phyloP scores from a whole-genome alignment of 2,329 filamentous ascomycete genomes.

The Nothopassalora personata region DNA sequence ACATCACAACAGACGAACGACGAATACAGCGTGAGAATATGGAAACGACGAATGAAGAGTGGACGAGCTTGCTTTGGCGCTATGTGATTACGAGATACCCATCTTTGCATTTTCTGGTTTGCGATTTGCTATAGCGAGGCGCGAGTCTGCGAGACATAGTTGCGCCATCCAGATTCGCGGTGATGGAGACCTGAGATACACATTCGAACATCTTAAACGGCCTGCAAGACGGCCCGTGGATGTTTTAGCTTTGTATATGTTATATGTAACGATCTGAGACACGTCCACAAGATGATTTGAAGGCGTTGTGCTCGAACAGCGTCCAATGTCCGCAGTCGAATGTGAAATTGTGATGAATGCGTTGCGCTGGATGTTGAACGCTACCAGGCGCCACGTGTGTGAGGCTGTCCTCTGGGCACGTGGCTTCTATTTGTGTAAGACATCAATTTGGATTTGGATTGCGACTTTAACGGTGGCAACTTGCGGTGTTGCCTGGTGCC shows the following conservation, averaged over 20 bases:
- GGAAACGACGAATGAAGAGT: background rate
- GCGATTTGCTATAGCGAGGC: background rate
- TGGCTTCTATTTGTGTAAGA: background rate
- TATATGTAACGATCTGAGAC: background rate
- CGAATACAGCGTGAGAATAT: background rate
- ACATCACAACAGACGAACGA: background rate
- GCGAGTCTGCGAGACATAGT: no score
- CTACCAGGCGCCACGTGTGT: no score
- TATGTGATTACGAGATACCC: slow-evolving; percentile 9
- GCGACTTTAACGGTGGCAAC: background rate
- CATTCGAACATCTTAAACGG: background rate
- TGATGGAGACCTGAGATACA: background rate
- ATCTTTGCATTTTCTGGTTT: background rate
- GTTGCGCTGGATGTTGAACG: no score
- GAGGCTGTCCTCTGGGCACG: no score
- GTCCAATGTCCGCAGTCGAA: no score
- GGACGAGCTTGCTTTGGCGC: background rate
- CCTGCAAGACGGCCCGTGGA: background rate
- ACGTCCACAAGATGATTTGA: no score
- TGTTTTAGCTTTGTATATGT: background rate
- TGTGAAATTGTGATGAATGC: no score
- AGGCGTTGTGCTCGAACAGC: no score
- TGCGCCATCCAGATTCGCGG: background rate
- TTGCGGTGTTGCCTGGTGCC: no score
- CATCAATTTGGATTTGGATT: background rate